Evolutionary conservation across 169 alveolate species (phyloP).

Genomic region (Babesia ovis): DNA sequence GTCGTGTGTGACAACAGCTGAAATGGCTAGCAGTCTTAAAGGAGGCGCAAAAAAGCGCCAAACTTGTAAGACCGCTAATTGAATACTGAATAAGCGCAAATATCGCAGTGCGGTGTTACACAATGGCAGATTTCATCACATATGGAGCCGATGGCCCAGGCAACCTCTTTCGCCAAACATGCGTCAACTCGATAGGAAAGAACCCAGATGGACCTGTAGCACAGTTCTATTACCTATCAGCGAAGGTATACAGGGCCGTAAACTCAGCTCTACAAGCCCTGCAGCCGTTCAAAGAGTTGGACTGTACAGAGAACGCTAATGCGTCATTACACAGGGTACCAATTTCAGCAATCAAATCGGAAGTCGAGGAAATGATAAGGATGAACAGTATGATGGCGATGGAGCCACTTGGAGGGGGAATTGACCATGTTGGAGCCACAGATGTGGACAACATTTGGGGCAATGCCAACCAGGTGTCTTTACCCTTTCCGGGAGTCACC

Average conservation of each 20-base stretch:
- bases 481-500: not conserved
- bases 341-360: constrained; percentile 11
- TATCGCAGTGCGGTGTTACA: constrained; percentile 1
- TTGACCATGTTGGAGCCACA: not conserved
- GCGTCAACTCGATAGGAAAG: not conserved
- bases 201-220: constrained; percentile 37
- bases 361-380: constrained; percentile 50
- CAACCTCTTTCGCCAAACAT: constrained; percentile 5
- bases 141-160: not conserved
- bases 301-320: not conserved
- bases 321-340: constrained; percentile 29
- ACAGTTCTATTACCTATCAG: constrained; percentile 14
- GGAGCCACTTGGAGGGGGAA: not conserved
- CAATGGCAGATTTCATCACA: not conserved
- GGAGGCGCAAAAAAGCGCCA: not conserved
- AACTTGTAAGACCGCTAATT: not conserved
- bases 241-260: constrained; percentile 17
- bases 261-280: constrained; percentile 3
- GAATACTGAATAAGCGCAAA: not conserved
- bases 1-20: not conserved
- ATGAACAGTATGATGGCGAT: constrained; percentile 1
- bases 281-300: constrained; percentile 2
- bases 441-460: not conserved
- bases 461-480: not conserved
- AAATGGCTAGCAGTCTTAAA: not conserved